These are phyloP conservation scores for Ceratobasidium sp. DNA, from an alignment of 1,284 basidiomycete species.

Conservation along the genomic window DNA sequence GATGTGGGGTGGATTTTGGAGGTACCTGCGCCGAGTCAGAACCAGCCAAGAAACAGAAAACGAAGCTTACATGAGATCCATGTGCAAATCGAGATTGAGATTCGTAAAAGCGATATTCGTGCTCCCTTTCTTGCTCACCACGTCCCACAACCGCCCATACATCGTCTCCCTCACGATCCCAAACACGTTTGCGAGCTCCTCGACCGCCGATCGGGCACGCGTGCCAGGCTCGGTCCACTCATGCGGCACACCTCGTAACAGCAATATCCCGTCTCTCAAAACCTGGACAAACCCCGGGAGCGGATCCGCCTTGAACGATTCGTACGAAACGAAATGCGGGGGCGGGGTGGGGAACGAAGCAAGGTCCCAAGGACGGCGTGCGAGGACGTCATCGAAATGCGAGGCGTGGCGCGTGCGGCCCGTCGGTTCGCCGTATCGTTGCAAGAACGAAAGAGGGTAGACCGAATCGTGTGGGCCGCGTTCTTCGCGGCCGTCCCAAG, in stretches of 20 bases:
- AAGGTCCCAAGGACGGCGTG: slow-evolving; percentile 57
- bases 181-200: slow-evolving; percentile 69
- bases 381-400: slow-evolving; percentile 52
- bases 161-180: slow-evolving; percentile 88
- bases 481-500: background rate
- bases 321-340: background rate
- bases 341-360: slow-evolving; percentile 1
- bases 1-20: slow-evolving; percentile 88
- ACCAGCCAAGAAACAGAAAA: background rate
- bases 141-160: slow-evolving; percentile 93
- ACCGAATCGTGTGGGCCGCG: slow-evolving; percentile 58
- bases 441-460: slow-evolving; percentile 57
- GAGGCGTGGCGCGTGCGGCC: slow-evolving; percentile 44
- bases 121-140: slow-evolving; percentile 77
- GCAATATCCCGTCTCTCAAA: slow-evolving; percentile 61
- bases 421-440: slow-evolving; percentile 59
- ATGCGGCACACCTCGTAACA: slow-evolving; percentile 68
- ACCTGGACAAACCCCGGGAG: slow-evolving; percentile 56
- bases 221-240: slow-evolving; percentile 57
- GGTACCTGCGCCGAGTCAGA: slow-evolving; percentile 70
- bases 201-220: slow-evolving; percentile 73
- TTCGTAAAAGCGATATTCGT: slow-evolving; percentile 97
- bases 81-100: slow-evolving; percentile 89
- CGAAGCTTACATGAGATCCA: slow-evolving; percentile 85
- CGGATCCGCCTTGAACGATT: slow-evolving; percentile 46